A percentile compares a stretch with the other conserved stretches of the same genome.
These are phyloP conservation scores for Ottelia alismoides DNA, from an alignment of 106 monocot genomes.

Conservation along the genomic window DNA sequence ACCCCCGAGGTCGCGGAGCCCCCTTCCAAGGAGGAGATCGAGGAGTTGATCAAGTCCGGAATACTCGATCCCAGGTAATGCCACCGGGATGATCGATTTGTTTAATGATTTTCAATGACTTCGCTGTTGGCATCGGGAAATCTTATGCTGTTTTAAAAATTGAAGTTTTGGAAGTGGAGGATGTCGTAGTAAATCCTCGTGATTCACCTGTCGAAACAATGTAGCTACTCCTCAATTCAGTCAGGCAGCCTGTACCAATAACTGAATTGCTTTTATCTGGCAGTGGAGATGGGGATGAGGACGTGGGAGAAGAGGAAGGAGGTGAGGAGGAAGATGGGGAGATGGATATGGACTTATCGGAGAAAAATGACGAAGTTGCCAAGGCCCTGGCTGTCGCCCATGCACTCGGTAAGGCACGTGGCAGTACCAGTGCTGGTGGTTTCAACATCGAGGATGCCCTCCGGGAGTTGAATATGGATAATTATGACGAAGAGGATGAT, in stretches of 20 bases:
- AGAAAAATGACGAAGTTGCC: constrained; percentile 31
- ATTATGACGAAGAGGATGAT: constrained; percentile 76
- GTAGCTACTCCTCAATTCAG: too few relatives aligned
- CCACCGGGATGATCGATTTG: too few relatives aligned
- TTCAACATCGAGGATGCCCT: constrained; percentile 34
- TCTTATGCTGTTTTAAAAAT: too few relatives aligned
- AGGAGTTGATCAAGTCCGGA: constrained; percentile 23
- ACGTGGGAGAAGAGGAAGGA: constrained; percentile 22
- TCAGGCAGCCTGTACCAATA: too few relatives aligned
- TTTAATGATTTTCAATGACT: too few relatives aligned
- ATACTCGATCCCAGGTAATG: constrained; percentile 16
- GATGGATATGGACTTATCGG: constrained; percentile 26
- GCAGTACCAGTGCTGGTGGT: too few relatives aligned
- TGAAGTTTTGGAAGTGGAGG: too few relatives aligned
- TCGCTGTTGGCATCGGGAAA: too few relatives aligned
- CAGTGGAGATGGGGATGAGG: too few relatives aligned
- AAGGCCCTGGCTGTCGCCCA: constrained; percentile 36
- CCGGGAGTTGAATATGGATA: constrained; percentile 64
- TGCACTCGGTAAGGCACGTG: constrained; percentile 30
- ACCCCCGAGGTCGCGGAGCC: constrained; percentile 49
- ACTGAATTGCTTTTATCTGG: too few relatives aligned
- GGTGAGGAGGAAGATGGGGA: constrained; percentile 31
- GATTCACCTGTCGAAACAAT: too few relatives aligned
- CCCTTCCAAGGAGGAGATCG: constrained; percentile 50
- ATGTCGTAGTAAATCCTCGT: too few relatives aligned